Percentiles rank a stretch among this genome's conserved stretches.
Conservation (phyloP, 495 filamentous ascomycete species). For the Talaromyces ruber region DNA sequence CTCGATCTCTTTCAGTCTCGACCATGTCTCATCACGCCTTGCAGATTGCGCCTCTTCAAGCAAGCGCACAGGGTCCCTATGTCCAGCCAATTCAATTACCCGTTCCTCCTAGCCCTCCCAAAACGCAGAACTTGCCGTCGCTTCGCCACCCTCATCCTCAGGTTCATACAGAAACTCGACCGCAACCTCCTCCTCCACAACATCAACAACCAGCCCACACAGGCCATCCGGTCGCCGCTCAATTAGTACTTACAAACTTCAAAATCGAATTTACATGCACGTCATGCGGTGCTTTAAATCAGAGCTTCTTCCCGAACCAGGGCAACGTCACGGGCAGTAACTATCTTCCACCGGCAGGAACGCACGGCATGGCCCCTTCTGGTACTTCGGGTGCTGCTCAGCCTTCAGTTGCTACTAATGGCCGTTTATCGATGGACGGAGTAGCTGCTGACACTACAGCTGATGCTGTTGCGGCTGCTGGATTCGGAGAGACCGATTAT, state of each 20-base stretch:
- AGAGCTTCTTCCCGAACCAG: constrained; percentile 37
- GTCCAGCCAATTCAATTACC: constrained; percentile 18
- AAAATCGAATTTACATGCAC: constrained; percentile 40
- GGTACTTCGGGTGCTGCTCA: not conserved
- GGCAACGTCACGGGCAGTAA: constrained; percentile 27
- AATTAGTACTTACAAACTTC: constrained; percentile 32
- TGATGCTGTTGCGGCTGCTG: not conserved
- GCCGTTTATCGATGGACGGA: not conserved
- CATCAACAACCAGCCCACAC: constrained; percentile 8
- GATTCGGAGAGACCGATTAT: constrained; percentile 3
- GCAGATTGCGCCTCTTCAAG: constrained; percentile 8
- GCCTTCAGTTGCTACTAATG: not conserved
- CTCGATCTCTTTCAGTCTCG: not conserved
- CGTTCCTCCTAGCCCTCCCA: constrained; percentile 3
- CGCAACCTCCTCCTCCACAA: constrained; percentile 12
- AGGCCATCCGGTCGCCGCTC: constrained; percentile 20
- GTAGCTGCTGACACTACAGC: not conserved
- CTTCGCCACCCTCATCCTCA: constrained; percentile 6
- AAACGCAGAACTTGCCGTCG: constrained; percentile 9
- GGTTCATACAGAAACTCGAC: constrained; percentile 13
- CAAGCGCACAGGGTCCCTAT: constrained; percentile 9
- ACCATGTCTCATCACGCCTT: constrained; percentile 4
- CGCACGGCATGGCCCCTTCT: constrained; percentile 1
- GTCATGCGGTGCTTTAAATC: constrained; percentile 34
- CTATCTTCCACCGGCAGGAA: constrained; percentile 16